Evolutionary conservation across 495 filamentous ascomycete genomes (phyloP), one percentile per base, ranked within the genome.

Genomic region (Aspergillus campestris): DNA sequence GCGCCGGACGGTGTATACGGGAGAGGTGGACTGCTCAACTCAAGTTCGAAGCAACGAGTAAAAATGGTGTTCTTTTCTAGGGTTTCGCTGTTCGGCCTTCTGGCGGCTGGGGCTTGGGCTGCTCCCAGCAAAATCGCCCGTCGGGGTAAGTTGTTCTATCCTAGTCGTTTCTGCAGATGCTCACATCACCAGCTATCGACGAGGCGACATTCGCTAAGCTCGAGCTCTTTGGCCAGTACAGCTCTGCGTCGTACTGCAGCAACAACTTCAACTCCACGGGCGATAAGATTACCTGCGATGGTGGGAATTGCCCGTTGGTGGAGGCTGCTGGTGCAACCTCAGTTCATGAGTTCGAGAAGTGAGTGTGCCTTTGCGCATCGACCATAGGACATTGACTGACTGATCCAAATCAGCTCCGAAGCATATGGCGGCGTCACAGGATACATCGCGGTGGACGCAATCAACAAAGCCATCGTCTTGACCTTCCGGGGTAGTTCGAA

Each of bases 171-270:
- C 18, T 4, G 18, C 18, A 24, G 18, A 24, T 24, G 4, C 18
- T 24, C 1, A 24, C 18, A 24, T 24, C 18, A 24, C 18, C 4
- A 24, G 18, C 18, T 24, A 24, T 24, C 18, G 18, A 24, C 18
- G 18, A 24, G 18, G 18, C 18, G 18, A 24, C 18, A 24, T 24
- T 24, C 4, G 18, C 18, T 24, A 67, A 70, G 30, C 58, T 87
- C 38, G 49, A 71, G 8, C 71, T 84, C 48, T 83, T 73, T 53
- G 71, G 76, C 10, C 80, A 88, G 59, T 88, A 80, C 59, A 66
- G 80, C 2, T 78, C 69, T 0, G 80, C 83, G 0, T 62, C 77
- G 1, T 84, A 83, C 57, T 89, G 85, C 59, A 71, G 72, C 40
- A 62, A 34, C 18, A 61, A 78, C 44, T 68, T 67, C 38, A 45